Base-by-base conservation (phyloP, 441 rosid genomes). In the Erodium trifolium region DNA sequence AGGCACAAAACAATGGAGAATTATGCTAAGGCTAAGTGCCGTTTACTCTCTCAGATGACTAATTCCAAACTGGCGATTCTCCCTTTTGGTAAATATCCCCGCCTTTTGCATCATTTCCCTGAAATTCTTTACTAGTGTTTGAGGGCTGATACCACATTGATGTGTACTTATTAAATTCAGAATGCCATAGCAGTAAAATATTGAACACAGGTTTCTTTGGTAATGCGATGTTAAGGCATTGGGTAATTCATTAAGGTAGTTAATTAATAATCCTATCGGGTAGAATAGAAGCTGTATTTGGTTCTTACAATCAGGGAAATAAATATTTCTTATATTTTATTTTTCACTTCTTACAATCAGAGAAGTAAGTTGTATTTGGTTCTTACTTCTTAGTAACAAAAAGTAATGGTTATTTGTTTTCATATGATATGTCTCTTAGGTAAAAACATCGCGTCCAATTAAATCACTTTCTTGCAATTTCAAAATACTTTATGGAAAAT, bases 1-100 rank as follows among this genome's bases (percentile, higher is more conserved):
- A 74, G 82, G 69, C 80, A 76, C 65, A 74, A 69, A 69, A 73
- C 80, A 55, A 76, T 76, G 82, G 66, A 55, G 41, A 71, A 66
- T 72, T 79, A 79, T 71, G 80, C 76, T 4, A 43, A 57, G 53
- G 41, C 76, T 16, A 79, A 79, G 63, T 76, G 80, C 41, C 68
- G 66, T 59, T 66, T 79, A 71, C 67, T 79, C 73, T 76, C 79
- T 67, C 82, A 71, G 60, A 73, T 76, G 79, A 63, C 49, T 5
- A 73, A 76, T 11, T 9, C 63, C 66, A 76, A 47, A 62, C 47
- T 79, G 37, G 82, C 76, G 53, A 47, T 79, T 63, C 63, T 76
- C 45, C 64, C 79, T 13, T 71, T 66, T 55, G 78, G 79, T 76
- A 68, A 62, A 71, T 71, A 55, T 41, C 29, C 16, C 3, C 27